Percentiles rank a stretch among this genome's conserved stretches.
phyloP scores from a whole-genome alignment of 129 eudicot genomes.

The Flaveria trinervia region DNA sequence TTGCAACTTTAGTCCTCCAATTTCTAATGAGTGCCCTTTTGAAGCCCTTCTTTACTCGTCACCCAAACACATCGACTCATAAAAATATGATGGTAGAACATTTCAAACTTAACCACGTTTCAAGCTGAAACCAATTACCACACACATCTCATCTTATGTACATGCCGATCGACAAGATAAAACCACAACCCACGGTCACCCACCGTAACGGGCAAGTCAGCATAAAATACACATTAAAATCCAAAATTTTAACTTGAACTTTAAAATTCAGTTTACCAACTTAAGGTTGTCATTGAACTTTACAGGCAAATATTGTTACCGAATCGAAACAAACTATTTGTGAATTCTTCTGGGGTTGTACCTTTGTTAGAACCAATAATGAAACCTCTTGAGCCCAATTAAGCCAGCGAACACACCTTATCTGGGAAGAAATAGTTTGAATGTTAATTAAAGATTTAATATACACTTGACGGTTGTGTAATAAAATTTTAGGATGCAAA shows the following conservation, averaged over 20 bases:
- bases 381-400: constrained; percentile 41
- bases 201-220: background rate
- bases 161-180: background rate
- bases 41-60: background rate
- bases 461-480: background rate
- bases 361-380: constrained; percentile 50
- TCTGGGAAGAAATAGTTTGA: constrained; percentile 48
- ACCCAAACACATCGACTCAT: background rate
- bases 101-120: background rate
- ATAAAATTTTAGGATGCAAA: background rate
- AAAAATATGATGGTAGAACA: background rate
- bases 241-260: background rate
- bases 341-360: constrained; percentile 47
- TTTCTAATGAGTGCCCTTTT: background rate
- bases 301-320: constrained; percentile 55
- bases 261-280: constrained; percentile 1
- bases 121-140: background rate
- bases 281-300: constrained; percentile 38
- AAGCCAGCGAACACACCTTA: constrained; percentile 75
- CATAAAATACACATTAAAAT: background rate
- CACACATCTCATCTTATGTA: background rate
- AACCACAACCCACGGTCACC: background rate
- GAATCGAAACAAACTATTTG: constrained; percentile 48
- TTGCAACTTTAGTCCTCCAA: background rate
- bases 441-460: background rate